phyloP scores from a whole-genome alignment of 148 eudicot genomes.

The Agrostemma githago region DNA sequence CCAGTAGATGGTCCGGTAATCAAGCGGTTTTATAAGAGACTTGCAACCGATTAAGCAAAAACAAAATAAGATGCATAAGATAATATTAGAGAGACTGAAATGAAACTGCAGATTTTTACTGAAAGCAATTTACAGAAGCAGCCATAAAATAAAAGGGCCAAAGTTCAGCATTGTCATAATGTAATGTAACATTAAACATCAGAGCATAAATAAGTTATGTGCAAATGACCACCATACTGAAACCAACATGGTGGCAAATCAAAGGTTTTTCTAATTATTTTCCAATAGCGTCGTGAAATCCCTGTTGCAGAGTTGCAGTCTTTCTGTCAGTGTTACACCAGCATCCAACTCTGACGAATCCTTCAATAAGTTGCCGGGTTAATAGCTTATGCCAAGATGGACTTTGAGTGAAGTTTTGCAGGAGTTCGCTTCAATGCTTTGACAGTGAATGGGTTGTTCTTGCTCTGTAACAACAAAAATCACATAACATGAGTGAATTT shows the following conservation, averaged over 20 bases:
- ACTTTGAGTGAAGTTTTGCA: conserved; percentile 34
- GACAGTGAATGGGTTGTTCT: conserved; percentile 59
- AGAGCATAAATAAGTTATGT: conserved; percentile 12
- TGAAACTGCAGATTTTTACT: conserved; percentile 8
- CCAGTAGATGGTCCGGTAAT: too few species aligned
- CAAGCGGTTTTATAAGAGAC: too few species aligned
- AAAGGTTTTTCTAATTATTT: conserved; percentile 8
- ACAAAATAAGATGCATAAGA: too few species aligned
- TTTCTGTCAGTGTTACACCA: conserved; percentile 2
- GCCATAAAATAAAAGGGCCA: conserved; percentile 1
- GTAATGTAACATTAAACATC: neutral
- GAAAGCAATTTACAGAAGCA: conserved; percentile 16
- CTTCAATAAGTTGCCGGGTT: neutral
- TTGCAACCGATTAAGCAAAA: too few species aligned
- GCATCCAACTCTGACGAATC: neutral
- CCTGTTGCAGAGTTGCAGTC: neutral
- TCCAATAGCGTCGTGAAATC: neutral
- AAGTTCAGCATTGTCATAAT: neutral
- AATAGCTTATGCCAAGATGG: conserved; percentile 21
- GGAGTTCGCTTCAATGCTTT: conserved; percentile 47
- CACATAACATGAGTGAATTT: conserved; percentile 3
- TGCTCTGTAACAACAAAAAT: conserved; percentile 44
- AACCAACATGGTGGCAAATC: conserved; percentile 20
- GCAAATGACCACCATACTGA: conserved; percentile 22
- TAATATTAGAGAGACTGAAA: neutral